A percentile compares a stretch with the other conserved stretches of the same genome.
Conservation (phyloP, 176 grass and related monocot species). For the Aegilops tauschii region DNA sequence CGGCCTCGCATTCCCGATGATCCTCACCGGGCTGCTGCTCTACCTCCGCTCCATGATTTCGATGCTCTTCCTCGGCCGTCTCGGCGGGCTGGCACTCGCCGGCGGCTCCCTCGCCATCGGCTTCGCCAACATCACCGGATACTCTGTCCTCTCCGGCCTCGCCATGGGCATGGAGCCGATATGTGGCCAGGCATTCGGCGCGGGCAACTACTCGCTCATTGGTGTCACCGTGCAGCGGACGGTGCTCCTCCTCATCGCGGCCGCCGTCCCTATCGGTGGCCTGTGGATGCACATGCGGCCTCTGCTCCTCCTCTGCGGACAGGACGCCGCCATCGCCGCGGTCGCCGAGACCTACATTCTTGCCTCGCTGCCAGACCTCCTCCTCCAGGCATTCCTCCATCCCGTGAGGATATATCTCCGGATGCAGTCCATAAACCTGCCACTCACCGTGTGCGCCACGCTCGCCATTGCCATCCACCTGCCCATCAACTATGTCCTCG, state of each 20-base stretch:
- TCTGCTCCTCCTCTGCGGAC: slow-evolving; percentile 71
- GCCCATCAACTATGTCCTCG: slow-evolving; percentile 69
- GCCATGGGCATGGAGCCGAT: slow-evolving; percentile 96
- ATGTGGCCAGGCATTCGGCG: slow-evolving; percentile 81
- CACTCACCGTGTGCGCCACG: slow-evolving; percentile 64
- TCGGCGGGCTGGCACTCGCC: slow-evolving; percentile 65
- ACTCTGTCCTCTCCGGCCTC: slow-evolving; percentile 78
- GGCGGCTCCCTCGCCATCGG: slow-evolving; percentile 84
- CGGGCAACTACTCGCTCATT: slow-evolving; percentile 47
- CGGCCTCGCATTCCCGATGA: slow-evolving; percentile 69
- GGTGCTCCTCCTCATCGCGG: slow-evolving; percentile 58
- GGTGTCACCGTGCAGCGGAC: slow-evolving; percentile 69
- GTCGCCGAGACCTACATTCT: slow-evolving; percentile 83
- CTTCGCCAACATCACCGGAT: slow-evolving; percentile 77
- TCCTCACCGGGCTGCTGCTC: slow-evolving; percentile 68
- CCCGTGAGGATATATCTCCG: slow-evolving; percentile 74
- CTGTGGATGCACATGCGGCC: slow-evolving; percentile 72
- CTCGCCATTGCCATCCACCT: slow-evolving; percentile 78
- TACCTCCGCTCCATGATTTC: slow-evolving; percentile 95
- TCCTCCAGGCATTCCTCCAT: slow-evolving; percentile 79
- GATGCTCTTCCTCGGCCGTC: slow-evolving; percentile 75
- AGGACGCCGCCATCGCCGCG: slow-evolving; percentile 61
- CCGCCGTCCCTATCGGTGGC: slow-evolving; percentile 61
- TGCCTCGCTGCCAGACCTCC: slow-evolving; percentile 68
- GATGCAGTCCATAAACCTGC: slow-evolving; percentile 77